These are phyloP conservation scores for Manihot esculenta DNA, from an alignment of 441 rosid genomes.

Conservation along the genomic window DNA sequence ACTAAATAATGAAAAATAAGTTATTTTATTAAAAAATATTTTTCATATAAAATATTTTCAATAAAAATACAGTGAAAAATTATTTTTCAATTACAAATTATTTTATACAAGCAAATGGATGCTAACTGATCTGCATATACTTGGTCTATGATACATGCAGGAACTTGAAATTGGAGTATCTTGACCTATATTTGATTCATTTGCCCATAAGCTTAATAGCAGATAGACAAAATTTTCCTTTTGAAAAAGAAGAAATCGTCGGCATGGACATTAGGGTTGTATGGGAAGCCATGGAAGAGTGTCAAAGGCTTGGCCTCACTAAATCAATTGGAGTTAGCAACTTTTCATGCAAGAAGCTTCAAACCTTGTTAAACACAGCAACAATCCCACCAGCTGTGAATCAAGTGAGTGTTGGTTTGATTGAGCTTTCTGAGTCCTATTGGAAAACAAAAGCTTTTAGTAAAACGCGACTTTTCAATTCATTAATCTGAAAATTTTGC, in stretches of 20 bases:
- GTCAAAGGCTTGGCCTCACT: constrained; percentile 33
- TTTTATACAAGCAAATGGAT: too few relatives aligned
- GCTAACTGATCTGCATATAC: too few relatives aligned
- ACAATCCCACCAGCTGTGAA: constrained; percentile 30
- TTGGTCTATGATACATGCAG: too few relatives aligned
- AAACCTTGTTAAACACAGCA: constrained; percentile 21
- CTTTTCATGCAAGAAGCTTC: constrained; percentile 35
- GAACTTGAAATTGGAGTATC: constrained; percentile 11
- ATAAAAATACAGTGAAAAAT: too few relatives aligned
- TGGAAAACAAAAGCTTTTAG: too few relatives aligned
- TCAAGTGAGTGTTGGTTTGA: constrained; percentile 24
- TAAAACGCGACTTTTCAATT: too few relatives aligned
- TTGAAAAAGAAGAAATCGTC: constrained; percentile 13
- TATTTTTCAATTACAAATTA: too few relatives aligned
- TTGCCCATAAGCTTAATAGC: constrained; percentile 21
- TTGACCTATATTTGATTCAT: constrained; percentile 32
- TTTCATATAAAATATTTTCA: too few relatives aligned
- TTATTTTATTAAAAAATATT: too few relatives aligned
- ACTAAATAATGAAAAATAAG: too few relatives aligned
- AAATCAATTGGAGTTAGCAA: constrained; percentile 42
- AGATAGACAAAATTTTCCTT: neutral
- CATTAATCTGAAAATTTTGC: too few relatives aligned
- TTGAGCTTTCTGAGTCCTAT: too few relatives aligned
- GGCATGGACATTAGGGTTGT: constrained; percentile 26
- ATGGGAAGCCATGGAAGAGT: constrained; percentile 38